phyloP scores from a whole-genome alignment of 2,329 filamentous ascomycete genomes.

The Apiospora pterosperma region DNA sequence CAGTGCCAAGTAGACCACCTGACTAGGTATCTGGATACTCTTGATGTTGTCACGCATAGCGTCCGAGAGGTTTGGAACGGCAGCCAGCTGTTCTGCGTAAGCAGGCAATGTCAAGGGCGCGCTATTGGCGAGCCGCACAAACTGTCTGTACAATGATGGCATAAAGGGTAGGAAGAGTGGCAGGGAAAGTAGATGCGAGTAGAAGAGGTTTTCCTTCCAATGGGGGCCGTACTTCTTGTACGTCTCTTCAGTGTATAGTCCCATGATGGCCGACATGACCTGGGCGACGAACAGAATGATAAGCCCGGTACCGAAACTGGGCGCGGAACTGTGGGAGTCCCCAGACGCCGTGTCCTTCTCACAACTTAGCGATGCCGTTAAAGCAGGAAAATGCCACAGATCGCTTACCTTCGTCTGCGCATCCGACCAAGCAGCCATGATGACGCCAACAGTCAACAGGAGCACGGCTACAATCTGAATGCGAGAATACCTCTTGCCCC shows the following conservation, averaged over 20 bases:
- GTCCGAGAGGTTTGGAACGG: conserved; percentile 31
- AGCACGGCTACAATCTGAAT: conserved; percentile 79
- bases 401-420: conserved; percentile 69
- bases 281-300: conserved; percentile 83
- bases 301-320: conserved; percentile 65
- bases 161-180: conserved; percentile 73
- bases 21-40: conserved; percentile 55
- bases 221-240: conserved; percentile 83
- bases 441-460: conserved; percentile 80
- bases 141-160: conserved; percentile 62
- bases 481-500: conserved; percentile 78
- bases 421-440: conserved; percentile 87
- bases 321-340: conserved; percentile 22
- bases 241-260: conserved; percentile 87
- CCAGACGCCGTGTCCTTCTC: conserved; percentile 4
- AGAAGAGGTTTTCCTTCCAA: conserved; percentile 96
- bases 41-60: conserved; percentile 35
- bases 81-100: conserved; percentile 25
- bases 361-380: not conserved
- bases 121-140: conserved; percentile 60
- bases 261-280: conserved; percentile 88
- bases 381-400: not conserved
- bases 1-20: conserved; percentile 66
- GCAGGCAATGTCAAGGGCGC: conserved; percentile 51
- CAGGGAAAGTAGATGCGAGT: conserved; percentile 74